A percentile compares a stretch with the other conserved stretches of the same genome.
phyloP scores from a whole-genome alignment of 345 rosid genomes.

The Lepidium sativum region DNA sequence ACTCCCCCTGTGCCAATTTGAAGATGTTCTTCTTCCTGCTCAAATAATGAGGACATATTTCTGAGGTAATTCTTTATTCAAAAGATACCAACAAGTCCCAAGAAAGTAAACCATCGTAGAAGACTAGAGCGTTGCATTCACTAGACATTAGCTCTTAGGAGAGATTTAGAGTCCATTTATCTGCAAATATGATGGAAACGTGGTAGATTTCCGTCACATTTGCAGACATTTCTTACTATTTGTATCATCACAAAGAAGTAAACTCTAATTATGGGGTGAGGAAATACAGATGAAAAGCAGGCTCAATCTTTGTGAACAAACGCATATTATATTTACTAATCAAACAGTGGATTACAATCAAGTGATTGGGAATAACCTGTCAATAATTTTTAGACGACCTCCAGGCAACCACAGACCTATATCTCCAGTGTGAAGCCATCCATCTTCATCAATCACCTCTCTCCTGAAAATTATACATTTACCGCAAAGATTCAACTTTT shows the following conservation, averaged over 20 bases:
- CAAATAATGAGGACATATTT: background rate
- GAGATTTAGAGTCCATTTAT: too few species aligned
- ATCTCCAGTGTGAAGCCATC: constrained; percentile 98
- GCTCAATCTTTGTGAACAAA: background rate
- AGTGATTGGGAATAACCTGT: constrained; percentile 46
- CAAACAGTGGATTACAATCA: too few species aligned
- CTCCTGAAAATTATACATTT: constrained; percentile 42
- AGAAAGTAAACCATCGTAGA: background rate
- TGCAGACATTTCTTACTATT: background rate
- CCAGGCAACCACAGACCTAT: constrained; percentile 85
- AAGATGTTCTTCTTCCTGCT: constrained; percentile 97
- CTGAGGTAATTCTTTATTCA: background rate
- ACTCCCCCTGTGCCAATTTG: constrained; percentile 98
- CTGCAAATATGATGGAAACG: too few species aligned
- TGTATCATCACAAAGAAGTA: background rate
- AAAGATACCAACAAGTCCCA: background rate
- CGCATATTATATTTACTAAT: too few species aligned
- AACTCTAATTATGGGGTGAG: background rate
- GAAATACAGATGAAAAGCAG: background rate
- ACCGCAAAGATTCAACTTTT: background rate
- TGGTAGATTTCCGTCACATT: background rate
- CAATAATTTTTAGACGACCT: constrained; percentile 93
- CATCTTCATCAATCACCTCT: constrained; percentile 83
- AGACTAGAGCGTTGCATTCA: background rate
- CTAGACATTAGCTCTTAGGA: background rate